Evolutionary conservation across 2,329 filamentous ascomycete genomes (phyloP), one percentile per base, ranked within the genome.

Genomic region (Xylaria digitata): DNA sequence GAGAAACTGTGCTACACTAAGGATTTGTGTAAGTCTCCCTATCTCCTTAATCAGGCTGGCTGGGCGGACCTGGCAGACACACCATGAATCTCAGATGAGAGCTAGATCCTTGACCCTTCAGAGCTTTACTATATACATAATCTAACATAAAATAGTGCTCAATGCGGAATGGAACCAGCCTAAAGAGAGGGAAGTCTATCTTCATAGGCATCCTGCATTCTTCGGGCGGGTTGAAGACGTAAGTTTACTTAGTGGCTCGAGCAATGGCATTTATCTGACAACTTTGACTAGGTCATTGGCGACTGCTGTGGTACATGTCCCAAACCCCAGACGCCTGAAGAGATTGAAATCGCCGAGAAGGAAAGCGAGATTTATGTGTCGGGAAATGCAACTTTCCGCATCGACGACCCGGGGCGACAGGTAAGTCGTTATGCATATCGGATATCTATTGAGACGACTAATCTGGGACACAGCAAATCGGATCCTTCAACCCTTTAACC

Each of bases 271-370:
- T 17, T 1, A 32, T 43, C 57, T 69, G 17, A 69, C 61, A 43
- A 32, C 23, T 43, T 3, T 42, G 9, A 17, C 11, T 42, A 75
- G 74, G 86, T 96, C 7, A 86, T 95, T 61, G 82, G 88, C 34
- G 93, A 97, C 75, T 97, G 93, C 77, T 97, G 93, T 75, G 92
- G 92, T 11, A 89, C 82, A 70, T 97, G 93, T 70, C 93, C 93
- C 0, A 79, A 85, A 52, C 87, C 93, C 0, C 77, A 82, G 4
- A 94, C 90, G 0, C 82, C 87, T 0, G 90, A 94, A 71, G 93
- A 96, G 71, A 84, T 89, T 37, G 88, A 93, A 66, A 78, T 92
- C 1, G 87, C 89, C 0, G 86, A 91, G 72, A 88, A 91, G 72
- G 93, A 96, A 73, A 83, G 82, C 63, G 92, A 93, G 75, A 89